Evolutionary conservation across 2,329 filamentous ascomycete species (phyloP), one percentile per base, ranked within the genome.

Genomic region (Nemania serpens): DNA sequence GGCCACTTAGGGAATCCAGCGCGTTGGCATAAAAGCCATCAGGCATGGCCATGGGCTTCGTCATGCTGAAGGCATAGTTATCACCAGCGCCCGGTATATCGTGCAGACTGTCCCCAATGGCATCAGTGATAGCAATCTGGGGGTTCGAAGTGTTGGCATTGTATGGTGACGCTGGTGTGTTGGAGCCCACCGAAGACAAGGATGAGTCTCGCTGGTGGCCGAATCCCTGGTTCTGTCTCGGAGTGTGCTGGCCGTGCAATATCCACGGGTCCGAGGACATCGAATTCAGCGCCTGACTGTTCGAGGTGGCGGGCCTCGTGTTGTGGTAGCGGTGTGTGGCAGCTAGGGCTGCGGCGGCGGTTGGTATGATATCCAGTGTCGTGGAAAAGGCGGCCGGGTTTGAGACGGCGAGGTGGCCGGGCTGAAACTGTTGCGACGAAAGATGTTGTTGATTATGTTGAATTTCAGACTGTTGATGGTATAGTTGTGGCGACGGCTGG

Each of bases 171-270:
- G 81, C 78, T 17, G 85, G 85, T n/a, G 82, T 84, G 37, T 82
- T 79, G 0, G 85, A 88, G 11, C 83, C 84, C 42, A 87, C 68
- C 0, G 86, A 88, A 0, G 85, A 88, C 39, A 86, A 75, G 6
- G 85, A 88, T 2, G 85, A 84, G 65, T 88, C 84, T 66, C 85
- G 82, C 47, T 88, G 79, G 68, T 88, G 85, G 25, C 78, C 69
- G 39, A 78, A 71, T 15, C 78, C 76, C 58, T 68, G 69, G 20
- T 66, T 41, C 42, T 67, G 66, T 56, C 69, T 68, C 17, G 71
- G 69, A n/a, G 69, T 72, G 42, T 71, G 69, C 37, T 71, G 69
- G 59, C 45, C 57, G 18, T 68, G 68, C 36, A 72, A 60, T 64
- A 72, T 67, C 71, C 70, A 73, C 49, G 71, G 55, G 39, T 71